Conservation (phyloP, 169 alveolate genomes). For the Eimeria sp. region DNA sequence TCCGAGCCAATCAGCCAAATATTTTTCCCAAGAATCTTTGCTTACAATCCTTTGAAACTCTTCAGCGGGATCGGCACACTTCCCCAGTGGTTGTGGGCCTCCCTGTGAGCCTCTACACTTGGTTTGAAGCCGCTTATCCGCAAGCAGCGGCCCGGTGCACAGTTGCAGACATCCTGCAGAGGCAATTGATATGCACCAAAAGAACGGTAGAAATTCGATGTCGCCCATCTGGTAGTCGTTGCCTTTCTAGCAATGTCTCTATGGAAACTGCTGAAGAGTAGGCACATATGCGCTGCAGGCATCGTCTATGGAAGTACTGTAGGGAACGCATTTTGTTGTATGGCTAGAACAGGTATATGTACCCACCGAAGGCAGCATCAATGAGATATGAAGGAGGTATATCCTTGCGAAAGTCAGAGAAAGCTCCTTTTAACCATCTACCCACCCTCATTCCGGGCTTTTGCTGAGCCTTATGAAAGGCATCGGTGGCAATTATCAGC, state of each 20-base stretch:
- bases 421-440: neutral
- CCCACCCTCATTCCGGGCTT: constrained; percentile 6
- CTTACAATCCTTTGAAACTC: constrained; percentile 9
- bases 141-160: constrained; percentile 43
- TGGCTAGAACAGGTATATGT: neutral
- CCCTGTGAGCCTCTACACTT: constrained; percentile 43
- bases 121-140: constrained; percentile 29
- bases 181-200: neutral
- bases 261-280: neutral
- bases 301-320: neutral
- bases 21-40: constrained; percentile 11
- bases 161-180: constrained; percentile 24
- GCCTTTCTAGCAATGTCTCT: neutral
- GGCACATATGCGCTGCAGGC: neutral
- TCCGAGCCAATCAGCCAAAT: constrained; percentile 17
- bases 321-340: neutral
- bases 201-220: neutral
- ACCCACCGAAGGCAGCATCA: constrained; percentile 51
- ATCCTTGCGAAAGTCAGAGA: constrained; percentile 50
- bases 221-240: neutral
- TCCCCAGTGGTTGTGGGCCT: constrained; percentile 33
- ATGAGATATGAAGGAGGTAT: constrained; percentile 34
- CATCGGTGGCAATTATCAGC: neutral
- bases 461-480: neutral
- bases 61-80: constrained; percentile 66